A percentile compares a stretch with the other conserved stretches of the same genome.
These are phyloP conservation scores for Moricandia arvensis DNA, from an alignment of 345 rosid genomes.

Conservation along the genomic window DNA sequence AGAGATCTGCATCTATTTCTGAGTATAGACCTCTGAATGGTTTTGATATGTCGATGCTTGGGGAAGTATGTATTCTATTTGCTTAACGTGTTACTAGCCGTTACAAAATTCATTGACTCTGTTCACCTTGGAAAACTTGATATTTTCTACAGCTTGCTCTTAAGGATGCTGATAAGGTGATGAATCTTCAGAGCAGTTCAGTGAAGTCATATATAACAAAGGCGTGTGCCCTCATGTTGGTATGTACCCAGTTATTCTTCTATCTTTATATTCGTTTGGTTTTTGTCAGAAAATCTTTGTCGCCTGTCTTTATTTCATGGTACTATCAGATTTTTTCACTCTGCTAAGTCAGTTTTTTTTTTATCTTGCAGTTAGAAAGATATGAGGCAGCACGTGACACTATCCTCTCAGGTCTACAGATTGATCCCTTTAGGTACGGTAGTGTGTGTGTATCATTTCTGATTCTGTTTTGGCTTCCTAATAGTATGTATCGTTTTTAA, in stretches of 20 bases:
- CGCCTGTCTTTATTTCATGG: too few relatives aligned
- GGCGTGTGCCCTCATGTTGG: slow-evolving; percentile 76
- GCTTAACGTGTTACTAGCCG: slow-evolving; percentile 12
- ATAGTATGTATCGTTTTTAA: slow-evolving; percentile 15
- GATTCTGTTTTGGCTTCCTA: slow-evolving; percentile 10
- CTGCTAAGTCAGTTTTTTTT: neutral
- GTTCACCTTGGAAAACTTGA: slow-evolving; percentile 8
- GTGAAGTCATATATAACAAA: slow-evolving; percentile 58
- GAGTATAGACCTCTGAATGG: slow-evolving; percentile 75
- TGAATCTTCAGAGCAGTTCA: slow-evolving; percentile 49
- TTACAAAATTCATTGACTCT: neutral
- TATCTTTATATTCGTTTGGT: neutral
- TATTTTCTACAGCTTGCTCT: slow-evolving; percentile 69
- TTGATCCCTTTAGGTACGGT: slow-evolving; percentile 80
- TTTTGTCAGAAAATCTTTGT: too few relatives aligned
- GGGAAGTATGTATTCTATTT: slow-evolving; percentile 63
- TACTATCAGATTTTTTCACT: neutral
- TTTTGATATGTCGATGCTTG: slow-evolving; percentile 86
- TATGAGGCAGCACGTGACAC: slow-evolving; percentile 73
- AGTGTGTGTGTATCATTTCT: slow-evolving; percentile 2
- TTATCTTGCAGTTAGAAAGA: slow-evolving; percentile 70
- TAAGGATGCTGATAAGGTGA: slow-evolving; percentile 90
- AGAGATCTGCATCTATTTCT: slow-evolving; percentile 69
- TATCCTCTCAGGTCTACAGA: slow-evolving; percentile 82
- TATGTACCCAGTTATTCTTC: slow-evolving; percentile 32